phyloP scores from a whole-genome alignment of 441 rosid species.

The Mallotus japonicus region DNA sequence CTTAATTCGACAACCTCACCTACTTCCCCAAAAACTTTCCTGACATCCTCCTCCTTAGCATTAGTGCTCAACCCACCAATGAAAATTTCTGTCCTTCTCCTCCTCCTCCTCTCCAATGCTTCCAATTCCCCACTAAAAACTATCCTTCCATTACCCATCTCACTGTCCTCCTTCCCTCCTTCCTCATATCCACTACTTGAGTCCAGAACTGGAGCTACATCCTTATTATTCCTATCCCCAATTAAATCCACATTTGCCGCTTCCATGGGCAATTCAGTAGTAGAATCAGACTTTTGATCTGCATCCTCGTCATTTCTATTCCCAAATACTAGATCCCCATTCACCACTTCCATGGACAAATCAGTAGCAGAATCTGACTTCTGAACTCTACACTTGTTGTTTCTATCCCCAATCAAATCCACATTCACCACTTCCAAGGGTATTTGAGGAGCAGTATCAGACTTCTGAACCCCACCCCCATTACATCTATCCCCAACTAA shows the following conservation, averaged over 20 bases:
- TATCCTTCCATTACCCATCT: constrained; percentile 20
- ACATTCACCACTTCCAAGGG: background rate
- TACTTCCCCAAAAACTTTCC: constrained; percentile 32
- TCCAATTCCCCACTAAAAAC: constrained; percentile 33
- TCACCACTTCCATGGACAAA: constrained; percentile 9
- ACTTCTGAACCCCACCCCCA: background rate
- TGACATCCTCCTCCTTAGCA: constrained; percentile 31
- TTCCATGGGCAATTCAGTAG: constrained; percentile 11
- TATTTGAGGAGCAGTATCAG: background rate
- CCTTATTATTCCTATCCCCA: constrained; percentile 4
- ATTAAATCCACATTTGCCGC: constrained; percentile 8
- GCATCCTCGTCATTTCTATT: background rate
- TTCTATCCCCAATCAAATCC: background rate
- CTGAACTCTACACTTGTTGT: constrained; percentile 8
- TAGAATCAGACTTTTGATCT: constrained; percentile 16
- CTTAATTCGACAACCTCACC: constrained; percentile 34
- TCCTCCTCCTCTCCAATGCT: constrained; percentile 31
- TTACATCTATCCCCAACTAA: constrained; percentile 11
- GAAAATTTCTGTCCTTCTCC: constrained; percentile 37
- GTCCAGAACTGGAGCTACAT: background rate
- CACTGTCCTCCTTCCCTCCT: constrained; percentile 16
- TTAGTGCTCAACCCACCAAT: constrained; percentile 36
- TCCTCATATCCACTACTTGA: constrained; percentile 2
- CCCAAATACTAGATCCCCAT: constrained; percentile 12
- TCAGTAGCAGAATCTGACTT: constrained; percentile 13